phyloP scores from a whole-genome alignment of 495 filamentous ascomycete genomes.

The Astrothelium macrocarpum region DNA sequence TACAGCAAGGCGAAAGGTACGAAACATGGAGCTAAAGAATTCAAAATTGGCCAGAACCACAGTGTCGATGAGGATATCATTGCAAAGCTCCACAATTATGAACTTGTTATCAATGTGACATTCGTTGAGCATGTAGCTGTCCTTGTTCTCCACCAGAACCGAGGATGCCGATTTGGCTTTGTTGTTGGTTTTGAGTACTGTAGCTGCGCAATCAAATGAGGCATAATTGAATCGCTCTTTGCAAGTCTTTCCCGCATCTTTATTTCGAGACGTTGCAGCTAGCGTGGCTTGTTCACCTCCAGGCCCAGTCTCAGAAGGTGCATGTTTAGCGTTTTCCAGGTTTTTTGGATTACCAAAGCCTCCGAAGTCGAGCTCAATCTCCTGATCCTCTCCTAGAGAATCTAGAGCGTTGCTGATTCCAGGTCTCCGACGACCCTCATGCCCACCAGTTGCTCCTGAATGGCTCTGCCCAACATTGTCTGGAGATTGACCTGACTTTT shows the following conservation, averaged over 20 bases:
- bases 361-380: constrained; percentile 85
- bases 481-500: constrained; percentile 72
- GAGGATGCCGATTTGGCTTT: constrained; percentile 76
- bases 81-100: constrained; percentile 78
- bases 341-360: constrained; percentile 41
- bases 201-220: constrained; percentile 92
- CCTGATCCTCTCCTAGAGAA: constrained; percentile 73
- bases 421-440: constrained; percentile 39
- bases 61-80: constrained; percentile 93
- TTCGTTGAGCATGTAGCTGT: constrained; percentile 95
- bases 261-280: constrained; percentile 52
- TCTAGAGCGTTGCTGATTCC: constrained; percentile 56
- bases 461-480: constrained; percentile 51
- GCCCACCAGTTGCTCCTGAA: constrained; percentile 31
- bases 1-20: constrained; percentile 78
- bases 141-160: constrained; percentile 90
- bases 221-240: constrained; percentile 95
- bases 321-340: not conserved
- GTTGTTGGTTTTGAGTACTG: constrained; percentile 78
- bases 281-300: constrained; percentile 24
- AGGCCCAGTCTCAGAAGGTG: not conserved
- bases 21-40: constrained; percentile 96
- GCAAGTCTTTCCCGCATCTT: constrained; percentile 90
- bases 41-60: constrained; percentile 95
- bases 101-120: constrained; percentile 85